Base-by-base conservation (phyloP, 164 flowering plant species). In the Magnolia officinalis region DNA sequence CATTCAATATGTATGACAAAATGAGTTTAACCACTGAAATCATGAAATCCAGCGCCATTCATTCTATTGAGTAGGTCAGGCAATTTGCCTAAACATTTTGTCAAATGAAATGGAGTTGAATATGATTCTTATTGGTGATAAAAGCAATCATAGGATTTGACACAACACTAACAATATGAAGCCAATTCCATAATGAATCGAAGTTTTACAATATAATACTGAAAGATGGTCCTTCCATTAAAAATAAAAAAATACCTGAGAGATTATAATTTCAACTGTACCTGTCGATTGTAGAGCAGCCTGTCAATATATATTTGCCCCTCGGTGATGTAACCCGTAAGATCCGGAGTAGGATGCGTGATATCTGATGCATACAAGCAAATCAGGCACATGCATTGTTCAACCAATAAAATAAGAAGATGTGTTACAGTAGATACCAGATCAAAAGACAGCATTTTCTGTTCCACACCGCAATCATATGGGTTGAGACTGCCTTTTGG, bases 261-360 rank as follows among this genome's bases (percentile, higher is more conserved):
- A 37, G 45, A 37, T 37, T 4, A 9, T 64, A 67, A 26, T 37
- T 31, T 16, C 24, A 63, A 51, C 50, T 76, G 61, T 76, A 92
- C 98, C 96, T 93, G 99, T 79, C 97, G 78, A 75, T 96, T 94
- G 72, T 94, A 79, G 45, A 96, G 95, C 80, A 94, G 99, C 76
- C 98, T 85, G 78, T 95, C 98, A 83, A 93, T 92, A 74, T 96
- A 94, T 67, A 96, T 92, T 91, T 96, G 99, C 51, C 99, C 99
- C 82, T 96, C 99, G 0, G 98, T 96, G 67, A 96, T 96, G 79
- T 96, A 94, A 13, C 99, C 99, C 8, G 99, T 96, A 76, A 96
- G 96, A 91, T 96, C 99, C 6, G 99, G 45, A 58, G 97, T 96
- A 52, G 99, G 99, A 81, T 96, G 98, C 3, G 99, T 96, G 67